A percentile compares a stretch with the other conserved stretches of the same genome.
phyloP scores from a whole-genome alignment of 2,329 filamentous ascomycete species.

The Aspergillus fijiensis region DNA sequence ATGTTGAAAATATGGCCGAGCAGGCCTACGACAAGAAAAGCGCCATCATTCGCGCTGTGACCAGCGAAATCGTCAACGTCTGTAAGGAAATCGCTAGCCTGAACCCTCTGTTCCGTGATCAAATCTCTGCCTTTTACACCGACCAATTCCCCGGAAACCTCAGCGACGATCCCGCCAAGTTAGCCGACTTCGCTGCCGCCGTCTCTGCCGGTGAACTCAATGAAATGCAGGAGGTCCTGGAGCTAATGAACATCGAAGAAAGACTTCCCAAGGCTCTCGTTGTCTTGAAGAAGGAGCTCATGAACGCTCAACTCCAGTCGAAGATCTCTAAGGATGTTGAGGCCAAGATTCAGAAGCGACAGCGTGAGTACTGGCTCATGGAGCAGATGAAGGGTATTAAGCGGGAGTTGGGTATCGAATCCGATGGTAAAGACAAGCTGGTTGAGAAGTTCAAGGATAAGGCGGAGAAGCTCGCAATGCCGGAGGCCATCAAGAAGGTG shows the following conservation, averaged over 20 bases:
- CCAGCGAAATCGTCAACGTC: slow-evolving; percentile 97
- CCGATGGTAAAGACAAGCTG: slow-evolving; percentile 96
- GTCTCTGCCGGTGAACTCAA: slow-evolving; percentile 91
- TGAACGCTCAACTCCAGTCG: slow-evolving; percentile 94
- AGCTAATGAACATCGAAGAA: slow-evolving; percentile 86
- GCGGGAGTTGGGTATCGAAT: slow-evolving; percentile 91
- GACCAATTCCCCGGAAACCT: slow-evolving; percentile 94
- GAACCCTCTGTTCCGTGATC: slow-evolving; percentile 93
- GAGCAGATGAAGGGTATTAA: slow-evolving; percentile 99
- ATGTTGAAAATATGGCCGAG: slow-evolving; percentile 88
- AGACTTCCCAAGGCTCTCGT: slow-evolving; percentile 87
- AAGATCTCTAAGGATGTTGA: slow-evolving; percentile 99
- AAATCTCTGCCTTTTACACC: slow-evolving; percentile 96
- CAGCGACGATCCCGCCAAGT: slow-evolving; percentile 87
- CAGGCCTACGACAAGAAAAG: slow-evolving; percentile 89
- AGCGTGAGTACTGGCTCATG: slow-evolving; percentile 98
- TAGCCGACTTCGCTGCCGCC: slow-evolving; percentile 95
- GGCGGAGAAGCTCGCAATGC: slow-evolving; percentile 90
- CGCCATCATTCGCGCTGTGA: slow-evolving; percentile 83
- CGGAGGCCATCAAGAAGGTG: slow-evolving; percentile 91
- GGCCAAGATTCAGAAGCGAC: slow-evolving; percentile 93
- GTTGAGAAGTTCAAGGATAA: slow-evolving; percentile 98
- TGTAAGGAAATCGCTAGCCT: slow-evolving; percentile 95
- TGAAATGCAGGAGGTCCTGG: slow-evolving; percentile 88
- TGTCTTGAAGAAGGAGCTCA: slow-evolving; percentile 94